Conservation (phyloP, 179 eudicot species). For the Silene vulgaris region DNA sequence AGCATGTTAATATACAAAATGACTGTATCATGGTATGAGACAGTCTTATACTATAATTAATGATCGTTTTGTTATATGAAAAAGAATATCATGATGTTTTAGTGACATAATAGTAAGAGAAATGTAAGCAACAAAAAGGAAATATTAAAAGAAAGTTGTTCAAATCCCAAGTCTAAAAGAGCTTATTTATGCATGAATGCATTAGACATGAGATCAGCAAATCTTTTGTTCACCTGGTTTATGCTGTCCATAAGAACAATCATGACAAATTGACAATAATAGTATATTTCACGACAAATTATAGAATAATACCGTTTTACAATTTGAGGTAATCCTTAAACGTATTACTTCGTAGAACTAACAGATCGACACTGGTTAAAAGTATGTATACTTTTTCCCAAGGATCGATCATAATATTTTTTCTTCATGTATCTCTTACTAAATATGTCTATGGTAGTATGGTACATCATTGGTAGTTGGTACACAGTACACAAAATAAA, state of each 20-base stretch:
- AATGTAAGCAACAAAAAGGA: neutral
- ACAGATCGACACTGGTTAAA: too few species aligned
- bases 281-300: too few species aligned
- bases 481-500: neutral
- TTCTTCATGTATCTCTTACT: too few species aligned
- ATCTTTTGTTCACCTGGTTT: constrained; percentile 9
- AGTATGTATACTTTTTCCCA: too few species aligned
- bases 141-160: neutral
- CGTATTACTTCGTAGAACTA: too few species aligned
- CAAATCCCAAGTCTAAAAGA: constrained; percentile 11
- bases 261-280: neutral
- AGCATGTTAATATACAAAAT: too few species aligned
- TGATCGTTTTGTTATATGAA: too few species aligned
- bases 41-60: too few species aligned
- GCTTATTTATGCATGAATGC: constrained; percentile 1
- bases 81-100: neutral
- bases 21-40: too few species aligned
- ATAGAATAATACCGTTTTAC: too few species aligned
- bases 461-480: constrained; percentile 11
- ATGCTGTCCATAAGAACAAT: neutral
- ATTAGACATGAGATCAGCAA: constrained; percentile 29
- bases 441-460: neutral
- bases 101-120: neutral
- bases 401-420: too few species aligned
- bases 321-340: too few species aligned